Percentiles rank a stretch among this genome's conserved stretches.
Conservation (phyloP, 1,284 basidiomycete genomes). For the Puccinia brachypodii region DNA sequence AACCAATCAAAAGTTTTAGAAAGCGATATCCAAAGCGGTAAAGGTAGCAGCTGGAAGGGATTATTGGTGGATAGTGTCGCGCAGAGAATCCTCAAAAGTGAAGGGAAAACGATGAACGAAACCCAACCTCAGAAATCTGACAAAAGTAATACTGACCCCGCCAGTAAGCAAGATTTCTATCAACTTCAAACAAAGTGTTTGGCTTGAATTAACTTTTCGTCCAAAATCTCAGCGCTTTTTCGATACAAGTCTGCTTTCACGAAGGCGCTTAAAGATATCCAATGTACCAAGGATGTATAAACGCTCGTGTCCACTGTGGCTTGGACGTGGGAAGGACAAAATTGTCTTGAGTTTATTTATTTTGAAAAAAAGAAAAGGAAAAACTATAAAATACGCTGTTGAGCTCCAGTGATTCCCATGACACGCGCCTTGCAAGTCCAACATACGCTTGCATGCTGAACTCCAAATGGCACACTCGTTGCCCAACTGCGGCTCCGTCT, state of each 20-base stretch:
- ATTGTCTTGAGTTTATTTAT: too few species aligned
- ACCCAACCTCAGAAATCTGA: neutral
- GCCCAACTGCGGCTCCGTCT: too few species aligned
- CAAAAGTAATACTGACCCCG: constrained; percentile 19
- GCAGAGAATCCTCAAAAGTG: constrained; percentile 53
- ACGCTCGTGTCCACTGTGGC: too few species aligned
- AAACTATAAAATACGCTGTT: too few species aligned
- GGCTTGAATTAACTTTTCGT: neutral
- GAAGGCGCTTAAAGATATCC: neutral
- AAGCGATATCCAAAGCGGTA: constrained; percentile 56
- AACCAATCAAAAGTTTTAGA: constrained; percentile 56
- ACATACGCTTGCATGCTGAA: too few species aligned
- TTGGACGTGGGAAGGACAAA: too few species aligned
- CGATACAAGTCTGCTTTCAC: neutral
- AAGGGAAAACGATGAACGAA: constrained; percentile 64
- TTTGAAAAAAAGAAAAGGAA: too few species aligned
- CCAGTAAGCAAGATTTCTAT: constrained; percentile 13
- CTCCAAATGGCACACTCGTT: too few species aligned
- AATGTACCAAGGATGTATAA: neutral
- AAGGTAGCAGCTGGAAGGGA: constrained; percentile 55
- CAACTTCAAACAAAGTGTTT: neutral
- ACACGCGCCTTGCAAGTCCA: too few species aligned
- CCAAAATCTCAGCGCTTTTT: constrained; percentile 7
- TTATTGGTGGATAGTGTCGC: constrained; percentile 56
- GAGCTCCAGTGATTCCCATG: too few species aligned